Conservation (phyloP, 2,329 filamentous ascomycete species). For the Emmonsiellopsis sp. region DNA sequence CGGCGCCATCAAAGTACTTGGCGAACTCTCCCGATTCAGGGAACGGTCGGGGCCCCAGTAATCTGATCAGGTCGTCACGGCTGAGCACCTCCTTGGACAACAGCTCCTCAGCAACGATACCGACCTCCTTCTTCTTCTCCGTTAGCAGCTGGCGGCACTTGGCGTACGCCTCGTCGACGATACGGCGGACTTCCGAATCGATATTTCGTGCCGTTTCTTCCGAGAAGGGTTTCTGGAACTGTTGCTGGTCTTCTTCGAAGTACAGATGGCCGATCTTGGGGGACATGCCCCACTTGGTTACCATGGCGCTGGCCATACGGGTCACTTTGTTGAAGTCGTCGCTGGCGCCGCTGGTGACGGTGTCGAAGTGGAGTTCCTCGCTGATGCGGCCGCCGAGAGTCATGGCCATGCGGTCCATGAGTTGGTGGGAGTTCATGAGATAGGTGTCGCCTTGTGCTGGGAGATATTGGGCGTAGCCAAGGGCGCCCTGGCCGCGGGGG, state of each 20-base stretch:
- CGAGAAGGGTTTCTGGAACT: slow-evolving; percentile 88
- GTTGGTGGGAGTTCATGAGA: slow-evolving; percentile 87
- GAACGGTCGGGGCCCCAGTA: slow-evolving; percentile 77
- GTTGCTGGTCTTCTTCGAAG: slow-evolving; percentile 74
- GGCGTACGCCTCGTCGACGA: slow-evolving; percentile 86
- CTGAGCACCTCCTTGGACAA: slow-evolving; percentile 84
- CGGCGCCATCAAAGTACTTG: slow-evolving; percentile 72
- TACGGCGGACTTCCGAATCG: slow-evolving; percentile 80
- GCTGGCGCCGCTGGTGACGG: slow-evolving; percentile 86
- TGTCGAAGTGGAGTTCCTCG: slow-evolving; percentile 94
- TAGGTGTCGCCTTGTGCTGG: slow-evolving; percentile 76
- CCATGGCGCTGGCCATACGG: slow-evolving; percentile 91
- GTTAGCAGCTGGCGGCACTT: slow-evolving; percentile 76
- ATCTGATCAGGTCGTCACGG: slow-evolving; percentile 82
- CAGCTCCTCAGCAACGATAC: slow-evolving; percentile 85
- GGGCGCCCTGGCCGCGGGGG: slow-evolving; percentile 81
- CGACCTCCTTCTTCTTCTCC: slow-evolving; percentile 81
- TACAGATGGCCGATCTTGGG: slow-evolving; percentile 86
- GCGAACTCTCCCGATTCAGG: slow-evolving; percentile 80
- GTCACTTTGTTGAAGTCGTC: slow-evolving; percentile 99
- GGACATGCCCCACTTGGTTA: slow-evolving; percentile 99
- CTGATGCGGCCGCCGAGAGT: slow-evolving; percentile 90
- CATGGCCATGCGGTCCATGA: slow-evolving; percentile 99
- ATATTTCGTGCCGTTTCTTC: slow-evolving; percentile 90
- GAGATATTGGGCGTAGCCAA: slow-evolving; percentile 97